A percentile compares a stretch with the other conserved stretches of the same genome.
These are phyloP conservation scores for Phyllostachys edulis DNA, from an alignment of 176 grass and related monocot species.

Conservation along the genomic window DNA sequence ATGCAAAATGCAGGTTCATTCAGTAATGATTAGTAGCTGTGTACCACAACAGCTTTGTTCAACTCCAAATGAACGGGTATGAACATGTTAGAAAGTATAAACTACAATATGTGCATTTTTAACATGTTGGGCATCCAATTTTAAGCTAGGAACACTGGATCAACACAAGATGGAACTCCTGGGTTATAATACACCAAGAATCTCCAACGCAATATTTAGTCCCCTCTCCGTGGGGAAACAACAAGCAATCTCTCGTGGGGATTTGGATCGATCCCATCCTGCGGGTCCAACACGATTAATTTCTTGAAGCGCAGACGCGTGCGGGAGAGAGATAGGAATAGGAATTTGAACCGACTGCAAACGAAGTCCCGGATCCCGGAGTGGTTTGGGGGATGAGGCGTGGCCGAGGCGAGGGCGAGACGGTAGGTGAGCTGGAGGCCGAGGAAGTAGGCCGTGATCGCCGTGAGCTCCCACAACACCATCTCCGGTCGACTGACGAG, in stretches of 20 bases:
- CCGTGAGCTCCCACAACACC: constrained; percentile 97
- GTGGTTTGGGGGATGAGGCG: constrained; percentile 69
- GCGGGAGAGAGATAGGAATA: neutral
- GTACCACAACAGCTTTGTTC: neutral
- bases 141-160: neutral
- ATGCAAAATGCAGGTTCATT: no score
- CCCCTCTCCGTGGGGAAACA: neutral
- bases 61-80: neutral
- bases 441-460: constrained; percentile 93
- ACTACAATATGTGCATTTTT: neutral
- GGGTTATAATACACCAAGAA: neutral
- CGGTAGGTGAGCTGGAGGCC: constrained; percentile 76
- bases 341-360: constrained; percentile 2
- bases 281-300: neutral
- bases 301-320: neutral
- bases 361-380: constrained; percentile 73
- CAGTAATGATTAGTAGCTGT: neutral
- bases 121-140: neutral
- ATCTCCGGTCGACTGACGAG: constrained; percentile 16
- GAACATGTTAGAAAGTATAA: neutral
- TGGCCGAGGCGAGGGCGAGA: constrained; percentile 79
- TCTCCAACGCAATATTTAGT: neutral
- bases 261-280: neutral
- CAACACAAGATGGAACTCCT: neutral
- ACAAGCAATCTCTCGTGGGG: neutral